phyloP scores from a whole-genome alignment of 192 early-diverging fungal genomes.

The Pilaira anomala region DNA sequence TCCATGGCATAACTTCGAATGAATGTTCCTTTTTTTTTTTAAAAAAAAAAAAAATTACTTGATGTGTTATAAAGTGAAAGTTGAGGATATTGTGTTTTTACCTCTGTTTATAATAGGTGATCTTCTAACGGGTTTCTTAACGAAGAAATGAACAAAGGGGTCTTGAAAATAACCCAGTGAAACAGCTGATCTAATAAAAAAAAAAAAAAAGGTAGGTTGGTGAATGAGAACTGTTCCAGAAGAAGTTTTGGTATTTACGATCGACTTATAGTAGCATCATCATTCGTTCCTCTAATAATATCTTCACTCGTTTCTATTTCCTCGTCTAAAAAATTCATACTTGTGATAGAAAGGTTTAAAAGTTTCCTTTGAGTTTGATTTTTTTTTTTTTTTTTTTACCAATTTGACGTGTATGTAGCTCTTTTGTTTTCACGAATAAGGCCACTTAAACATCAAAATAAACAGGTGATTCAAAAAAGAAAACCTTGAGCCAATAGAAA shows the following conservation, averaged over 20 bases:
- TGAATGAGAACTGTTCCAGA: too few relatives aligned
- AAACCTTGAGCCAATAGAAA: too few relatives aligned
- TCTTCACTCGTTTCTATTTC: constrained; percentile 42
- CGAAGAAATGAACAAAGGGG: constrained; percentile 78
- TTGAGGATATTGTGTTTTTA: constrained; percentile 10
- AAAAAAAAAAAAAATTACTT: too few relatives aligned
- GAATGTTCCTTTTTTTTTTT: constrained; percentile 61
- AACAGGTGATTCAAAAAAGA: too few relatives aligned
- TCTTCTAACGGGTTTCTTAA: constrained; percentile 65
- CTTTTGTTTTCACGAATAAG: too few relatives aligned
- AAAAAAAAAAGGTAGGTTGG: constrained; percentile 9
- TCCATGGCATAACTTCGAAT: constrained; percentile 71
- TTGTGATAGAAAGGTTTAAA: too few relatives aligned
- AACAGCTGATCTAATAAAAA: constrained; percentile 66
- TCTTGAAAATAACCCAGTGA: constrained; percentile 79
- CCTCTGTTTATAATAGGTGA: constrained; percentile 94
- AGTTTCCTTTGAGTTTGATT: too few relatives aligned
- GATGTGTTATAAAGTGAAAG: background rate
- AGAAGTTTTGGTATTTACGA: too few relatives aligned
- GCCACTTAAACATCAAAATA: too few relatives aligned
- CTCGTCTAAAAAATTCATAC: too few relatives aligned
- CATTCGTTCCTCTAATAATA: constrained; percentile 84
- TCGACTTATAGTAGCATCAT: constrained; percentile 82
- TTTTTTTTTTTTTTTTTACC: too few relatives aligned
- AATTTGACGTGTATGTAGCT: too few relatives aligned